These are phyloP conservation scores for Eustoma russellianum DNA, from an alignment of 257 asterid species.

Conservation along the genomic window DNA sequence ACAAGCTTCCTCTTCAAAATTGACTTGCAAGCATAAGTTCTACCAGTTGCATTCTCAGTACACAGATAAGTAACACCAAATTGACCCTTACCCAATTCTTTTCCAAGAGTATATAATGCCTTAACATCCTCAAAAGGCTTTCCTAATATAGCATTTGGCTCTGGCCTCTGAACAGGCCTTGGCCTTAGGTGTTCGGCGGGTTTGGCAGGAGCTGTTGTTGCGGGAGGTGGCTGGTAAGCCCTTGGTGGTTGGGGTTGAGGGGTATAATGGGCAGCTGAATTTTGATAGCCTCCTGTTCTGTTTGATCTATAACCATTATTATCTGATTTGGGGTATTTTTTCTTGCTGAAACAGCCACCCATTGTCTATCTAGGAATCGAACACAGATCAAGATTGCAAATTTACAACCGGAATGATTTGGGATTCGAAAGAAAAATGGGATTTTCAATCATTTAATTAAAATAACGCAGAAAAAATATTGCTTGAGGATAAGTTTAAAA, in stretches of 20 bases:
- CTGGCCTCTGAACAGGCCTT: constrained; percentile 23
- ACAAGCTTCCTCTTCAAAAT: constrained; percentile 65
- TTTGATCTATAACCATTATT: constrained; percentile 30
- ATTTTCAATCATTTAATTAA: no score
- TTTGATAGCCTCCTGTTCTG: constrained; percentile 29
- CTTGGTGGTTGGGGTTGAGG: constrained; percentile 22
- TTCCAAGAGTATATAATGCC: constrained; percentile 39
- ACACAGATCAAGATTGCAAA: constrained; percentile 13
- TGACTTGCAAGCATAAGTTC: constrained; percentile 58
- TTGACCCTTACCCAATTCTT: constrained; percentile 70
- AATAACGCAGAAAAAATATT: no score
- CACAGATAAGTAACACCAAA: constrained; percentile 61
- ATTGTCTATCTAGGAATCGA: constrained; percentile 6
- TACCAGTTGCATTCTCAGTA: constrained; percentile 44
- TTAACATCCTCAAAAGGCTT: constrained; percentile 57
- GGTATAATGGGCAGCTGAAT: constrained; percentile 22
- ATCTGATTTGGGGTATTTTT: constrained; percentile 18
- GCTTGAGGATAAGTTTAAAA: no score
- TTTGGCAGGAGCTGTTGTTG: constrained; percentile 18
- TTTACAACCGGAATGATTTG: not conserved
- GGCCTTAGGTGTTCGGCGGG: constrained; percentile 17
- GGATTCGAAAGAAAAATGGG: no score
- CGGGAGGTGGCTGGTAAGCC: constrained; percentile 22
- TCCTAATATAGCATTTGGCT: constrained; percentile 41
- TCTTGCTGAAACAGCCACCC: constrained; percentile 70